Conservation (phyloP, 192 early-diverging fungal genomes). For the Umbelopsis isabellina region DNA sequence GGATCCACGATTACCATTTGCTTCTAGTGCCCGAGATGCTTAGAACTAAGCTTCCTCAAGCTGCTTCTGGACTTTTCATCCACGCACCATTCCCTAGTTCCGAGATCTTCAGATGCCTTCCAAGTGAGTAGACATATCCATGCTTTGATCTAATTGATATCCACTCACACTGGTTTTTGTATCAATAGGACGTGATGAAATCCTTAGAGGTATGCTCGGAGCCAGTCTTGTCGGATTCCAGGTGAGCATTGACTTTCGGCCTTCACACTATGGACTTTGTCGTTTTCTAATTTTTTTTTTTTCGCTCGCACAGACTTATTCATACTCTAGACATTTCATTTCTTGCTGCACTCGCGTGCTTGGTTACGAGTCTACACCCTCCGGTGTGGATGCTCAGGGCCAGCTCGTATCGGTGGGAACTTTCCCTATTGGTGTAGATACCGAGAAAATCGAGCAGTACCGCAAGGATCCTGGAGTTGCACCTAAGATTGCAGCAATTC, state of each 20-base stretch:
- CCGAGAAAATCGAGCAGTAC: slow-evolving; percentile 65
- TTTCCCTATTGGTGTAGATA: slow-evolving; percentile 97
- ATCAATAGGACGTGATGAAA: slow-evolving; percentile 69
- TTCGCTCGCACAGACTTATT: slow-evolving; percentile 68
- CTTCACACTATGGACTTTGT: background rate
- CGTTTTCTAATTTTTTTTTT: background rate
- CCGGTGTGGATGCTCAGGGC: slow-evolving; percentile 85
- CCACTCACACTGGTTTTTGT: background rate
- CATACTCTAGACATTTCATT: slow-evolving; percentile 93
- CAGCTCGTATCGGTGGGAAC: slow-evolving; percentile 82
- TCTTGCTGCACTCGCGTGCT: slow-evolving; percentile 93
- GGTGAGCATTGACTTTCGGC: slow-evolving; percentile 31
- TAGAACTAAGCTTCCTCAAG: slow-evolving; percentile 77
- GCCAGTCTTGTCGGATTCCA: slow-evolving; percentile 94
- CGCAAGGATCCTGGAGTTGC: slow-evolving; percentile 71
- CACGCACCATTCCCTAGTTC: slow-evolving; percentile 97
- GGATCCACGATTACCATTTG: slow-evolving; percentile 98
- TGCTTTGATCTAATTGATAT: background rate
- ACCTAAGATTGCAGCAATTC: slow-evolving; percentile 78
- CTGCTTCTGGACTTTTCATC: slow-evolving; percentile 94
- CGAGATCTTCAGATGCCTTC: slow-evolving; percentile 95
- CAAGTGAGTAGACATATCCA: slow-evolving; percentile 43
- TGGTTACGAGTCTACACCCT: slow-evolving; percentile 91
- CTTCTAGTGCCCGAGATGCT: slow-evolving; percentile 91
- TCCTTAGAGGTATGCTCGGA: slow-evolving; percentile 88